Conservation (phyloP, 768 basidiomycete genomes). For the Mycena albidolilacea region DNA sequence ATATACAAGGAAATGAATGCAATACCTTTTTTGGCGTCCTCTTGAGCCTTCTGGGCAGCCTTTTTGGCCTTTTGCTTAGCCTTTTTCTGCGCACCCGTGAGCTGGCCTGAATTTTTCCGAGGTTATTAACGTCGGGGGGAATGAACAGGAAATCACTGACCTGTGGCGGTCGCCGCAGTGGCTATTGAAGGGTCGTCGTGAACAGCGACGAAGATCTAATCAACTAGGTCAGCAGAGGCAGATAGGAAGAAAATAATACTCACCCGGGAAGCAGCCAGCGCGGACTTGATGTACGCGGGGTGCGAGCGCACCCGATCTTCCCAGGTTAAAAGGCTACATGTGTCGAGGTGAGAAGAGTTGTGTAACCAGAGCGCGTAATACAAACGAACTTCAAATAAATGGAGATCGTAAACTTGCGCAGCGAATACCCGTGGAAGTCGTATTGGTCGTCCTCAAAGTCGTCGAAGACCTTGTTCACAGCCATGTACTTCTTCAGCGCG, state of each 20-base stretch:
- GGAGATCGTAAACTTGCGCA: constrained; percentile 90
- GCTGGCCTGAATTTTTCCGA: constrained; percentile 48
- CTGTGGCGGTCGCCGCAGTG: constrained; percentile 54
- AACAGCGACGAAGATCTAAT: constrained; percentile 80
- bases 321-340: constrained; percentile 80
- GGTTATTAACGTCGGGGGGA: neutral
- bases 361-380: neutral
- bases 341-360: constrained; percentile 25
- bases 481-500: constrained; percentile 89
- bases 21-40: constrained; percentile 81
- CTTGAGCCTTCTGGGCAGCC: constrained; percentile 74
- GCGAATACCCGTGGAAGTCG: constrained; percentile 96
- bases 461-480: constrained; percentile 84
- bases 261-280: constrained; percentile 80
- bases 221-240: constrained; percentile 18
- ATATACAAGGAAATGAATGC: constrained; percentile 20
- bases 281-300: constrained; percentile 81
- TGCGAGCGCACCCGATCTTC: constrained; percentile 86
- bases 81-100: constrained; percentile 81
- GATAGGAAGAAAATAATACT: constrained; percentile 14
- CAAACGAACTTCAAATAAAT: constrained; percentile 85
- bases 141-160: neutral
- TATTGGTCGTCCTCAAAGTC: constrained; percentile 96
- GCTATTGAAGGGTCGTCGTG: constrained; percentile 80
- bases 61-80: constrained; percentile 92